Evolutionary conservation across 2,329 filamentous ascomycete genomes (phyloP), one percentile per base, ranked within the genome.

Genomic region (Aureobasidium sp.): DNA sequence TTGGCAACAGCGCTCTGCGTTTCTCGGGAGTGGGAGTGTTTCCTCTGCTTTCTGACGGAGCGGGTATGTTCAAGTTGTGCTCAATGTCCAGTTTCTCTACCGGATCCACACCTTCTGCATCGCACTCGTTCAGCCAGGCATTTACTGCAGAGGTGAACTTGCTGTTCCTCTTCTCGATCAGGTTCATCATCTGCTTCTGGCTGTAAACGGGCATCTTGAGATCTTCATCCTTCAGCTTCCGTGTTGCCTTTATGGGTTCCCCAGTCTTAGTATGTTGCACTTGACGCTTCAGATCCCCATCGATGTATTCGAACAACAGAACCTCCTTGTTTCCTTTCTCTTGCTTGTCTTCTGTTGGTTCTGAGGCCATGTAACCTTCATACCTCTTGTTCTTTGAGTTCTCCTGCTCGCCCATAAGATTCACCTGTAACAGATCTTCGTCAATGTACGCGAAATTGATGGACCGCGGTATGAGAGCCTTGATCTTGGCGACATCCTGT

Each of bases 201-300:
- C 90, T 91, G 76, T 86, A 97, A 9, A 96, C 89, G 0, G 93
- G 94, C 86, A 97, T 91, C 74, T 89, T 95, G 67, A 97, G 72
- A 64, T 90, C 85, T 69, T 96, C 91, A 23, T 92, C 84, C 63
- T 85, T 82, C 65, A 91, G 78, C 69, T 84, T 89, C 62, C 85
- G 82, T 13, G 80, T 85, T 0, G 88, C 82, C 61, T 86, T 88
- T 0, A 82, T 85, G 0, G 87, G 82, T 72, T 92, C 86, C 1
- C 89, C 89, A 0, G 88, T 90, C 72, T 88, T 89, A 60, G 84
- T 83, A 71, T 87, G 78, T 59, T 82, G 78, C 0, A 91, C 88
- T 71, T 95, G 87, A 44, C 89, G 82, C 76, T 92, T 97, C 67
- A 97, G 75, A 71, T 97, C 93, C 0, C 89, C 92, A 72, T 97